phyloP scores from a whole-genome alignment of 306 rosid genomes.

The Argentina anserina region DNA sequence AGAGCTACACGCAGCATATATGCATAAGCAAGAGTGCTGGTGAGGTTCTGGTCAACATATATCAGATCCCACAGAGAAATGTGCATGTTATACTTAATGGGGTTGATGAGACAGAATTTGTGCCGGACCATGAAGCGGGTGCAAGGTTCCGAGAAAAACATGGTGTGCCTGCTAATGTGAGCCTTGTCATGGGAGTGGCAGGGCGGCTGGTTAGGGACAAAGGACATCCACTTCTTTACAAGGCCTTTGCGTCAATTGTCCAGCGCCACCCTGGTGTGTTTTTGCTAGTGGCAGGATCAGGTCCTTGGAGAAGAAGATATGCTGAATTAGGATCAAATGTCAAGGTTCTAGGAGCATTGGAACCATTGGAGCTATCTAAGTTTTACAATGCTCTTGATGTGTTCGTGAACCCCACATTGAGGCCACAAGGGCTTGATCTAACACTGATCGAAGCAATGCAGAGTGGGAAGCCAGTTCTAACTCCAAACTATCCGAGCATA shows the following conservation, averaged over 20 bases:
- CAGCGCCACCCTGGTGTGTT: not conserved
- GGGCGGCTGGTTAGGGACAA: slow-evolving; percentile 31
- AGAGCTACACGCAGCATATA: slow-evolving; percentile 16
- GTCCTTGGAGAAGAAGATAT: slow-evolving; percentile 31
- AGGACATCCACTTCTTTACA: slow-evolving; percentile 29
- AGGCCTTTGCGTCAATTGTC: slow-evolving; percentile 24
- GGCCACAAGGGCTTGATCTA: slow-evolving; percentile 35
- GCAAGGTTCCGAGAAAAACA: slow-evolving; percentile 15
- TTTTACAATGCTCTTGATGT: slow-evolving; percentile 28
- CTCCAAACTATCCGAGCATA: slow-evolving; percentile 33
- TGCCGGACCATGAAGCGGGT: slow-evolving; percentile 12
- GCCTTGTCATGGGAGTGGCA: slow-evolving; percentile 33
- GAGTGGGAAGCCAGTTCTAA: slow-evolving; percentile 25
- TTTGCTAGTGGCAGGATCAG: slow-evolving; percentile 28
- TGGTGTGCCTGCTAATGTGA: slow-evolving; percentile 16
- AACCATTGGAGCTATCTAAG: slow-evolving; percentile 21
- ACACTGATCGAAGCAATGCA: slow-evolving; percentile 28
- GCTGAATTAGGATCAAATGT: slow-evolving; percentile 28
- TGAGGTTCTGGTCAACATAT: slow-evolving; percentile 27
- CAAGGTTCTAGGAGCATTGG: slow-evolving; percentile 27
- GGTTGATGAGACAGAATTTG: slow-evolving; percentile 24
- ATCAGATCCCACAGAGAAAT: slow-evolving; percentile 24
- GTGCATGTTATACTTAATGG: slow-evolving; percentile 30
- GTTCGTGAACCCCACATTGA: slow-evolving; percentile 29
- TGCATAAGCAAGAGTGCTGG: slow-evolving; percentile 30